Evolutionary conservation across 257 asterid genomes (phyloP).

Genomic region (Nicotiana tomentosiformis): DNA sequence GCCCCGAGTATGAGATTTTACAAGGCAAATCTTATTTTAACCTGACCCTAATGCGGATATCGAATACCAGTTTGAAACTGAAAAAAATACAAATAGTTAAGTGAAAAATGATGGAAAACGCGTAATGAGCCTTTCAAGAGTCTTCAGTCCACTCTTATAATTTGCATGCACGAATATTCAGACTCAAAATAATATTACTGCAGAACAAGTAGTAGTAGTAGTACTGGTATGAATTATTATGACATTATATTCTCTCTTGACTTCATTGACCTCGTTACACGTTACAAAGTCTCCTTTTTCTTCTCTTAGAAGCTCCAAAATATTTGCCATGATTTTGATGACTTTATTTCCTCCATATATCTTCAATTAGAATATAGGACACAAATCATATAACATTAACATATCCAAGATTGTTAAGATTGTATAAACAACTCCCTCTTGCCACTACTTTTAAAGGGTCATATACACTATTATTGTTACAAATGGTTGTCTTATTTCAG

Average conservation of each 20-base stretch:
- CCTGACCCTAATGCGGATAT: accelerated
- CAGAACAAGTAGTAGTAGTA: not conserved
- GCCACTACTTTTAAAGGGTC: not conserved
- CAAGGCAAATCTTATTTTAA: too few relatives aligned
- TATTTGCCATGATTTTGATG: not conserved
- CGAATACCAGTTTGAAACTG: too few relatives aligned
- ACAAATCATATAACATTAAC: too few relatives aligned
- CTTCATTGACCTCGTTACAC: slow-evolving; percentile 34
- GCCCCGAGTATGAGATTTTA: too few relatives aligned
- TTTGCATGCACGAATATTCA: not conserved
- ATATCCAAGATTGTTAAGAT: too few relatives aligned
- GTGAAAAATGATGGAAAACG: slow-evolving; percentile 1
- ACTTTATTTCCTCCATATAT: not conserved
- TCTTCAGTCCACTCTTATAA: not conserved
- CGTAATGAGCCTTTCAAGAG: not conserved
- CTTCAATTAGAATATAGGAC: not conserved
- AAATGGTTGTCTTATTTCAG: too few relatives aligned
- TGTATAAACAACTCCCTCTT: not conserved
- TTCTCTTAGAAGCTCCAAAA: slow-evolving; percentile 5
- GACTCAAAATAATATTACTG: not conserved
- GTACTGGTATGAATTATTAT: not conserved
- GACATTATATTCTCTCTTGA: slow-evolving; percentile 7
- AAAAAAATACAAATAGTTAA: not conserved
- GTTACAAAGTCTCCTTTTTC: slow-evolving; percentile 14
- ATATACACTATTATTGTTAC: too few relatives aligned